Evolutionary conservation across 2,329 filamentous ascomycete genomes (phyloP).

Genomic region (Sporothrix globosa): DNA sequence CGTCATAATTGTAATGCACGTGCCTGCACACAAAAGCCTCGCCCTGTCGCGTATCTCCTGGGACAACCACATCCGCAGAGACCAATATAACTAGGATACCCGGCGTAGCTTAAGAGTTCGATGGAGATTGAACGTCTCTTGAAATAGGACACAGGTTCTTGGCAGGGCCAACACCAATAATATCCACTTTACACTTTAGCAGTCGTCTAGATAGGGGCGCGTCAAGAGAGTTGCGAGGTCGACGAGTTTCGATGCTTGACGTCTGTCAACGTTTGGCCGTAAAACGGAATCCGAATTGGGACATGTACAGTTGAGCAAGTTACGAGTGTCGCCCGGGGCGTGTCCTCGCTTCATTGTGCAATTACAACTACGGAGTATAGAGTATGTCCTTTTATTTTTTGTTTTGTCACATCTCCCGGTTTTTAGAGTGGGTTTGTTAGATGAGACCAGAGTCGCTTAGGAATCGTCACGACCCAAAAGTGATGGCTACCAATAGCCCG

Average conservation of each 20-base stretch:
- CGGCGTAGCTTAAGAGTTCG: not conserved
- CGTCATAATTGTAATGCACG: not conserved
- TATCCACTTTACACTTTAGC: not conserved
- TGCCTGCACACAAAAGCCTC: slow-evolving; percentile 5
- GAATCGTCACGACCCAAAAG: slow-evolving; percentile 1
- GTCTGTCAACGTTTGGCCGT: not conserved
- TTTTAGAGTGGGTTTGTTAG: slow-evolving; percentile 10
- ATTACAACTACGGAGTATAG: too few species aligned
- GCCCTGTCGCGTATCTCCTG: not conserved
- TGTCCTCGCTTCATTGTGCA: not conserved
- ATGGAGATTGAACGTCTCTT: not conserved
- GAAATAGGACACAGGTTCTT: slow-evolving; percentile 4
- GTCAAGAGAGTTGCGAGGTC: slow-evolving; percentile 8
- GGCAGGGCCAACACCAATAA: not conserved
- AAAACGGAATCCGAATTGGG: slow-evolving; percentile 12
- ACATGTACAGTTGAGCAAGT: not conserved
- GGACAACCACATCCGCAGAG: slow-evolving; percentile 12
- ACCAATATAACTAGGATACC: not conserved
- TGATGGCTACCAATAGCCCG: not conserved
- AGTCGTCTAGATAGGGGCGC: not conserved
- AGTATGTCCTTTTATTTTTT: not conserved
- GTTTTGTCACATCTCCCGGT: slow-evolving; percentile 6
- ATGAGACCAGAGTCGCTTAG: not conserved
- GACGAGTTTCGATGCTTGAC: not conserved
- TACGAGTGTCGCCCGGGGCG: not conserved